phyloP scores from a whole-genome alignment of 371 early-diverging fungal species.

The Syncephalis fuscata region DNA sequence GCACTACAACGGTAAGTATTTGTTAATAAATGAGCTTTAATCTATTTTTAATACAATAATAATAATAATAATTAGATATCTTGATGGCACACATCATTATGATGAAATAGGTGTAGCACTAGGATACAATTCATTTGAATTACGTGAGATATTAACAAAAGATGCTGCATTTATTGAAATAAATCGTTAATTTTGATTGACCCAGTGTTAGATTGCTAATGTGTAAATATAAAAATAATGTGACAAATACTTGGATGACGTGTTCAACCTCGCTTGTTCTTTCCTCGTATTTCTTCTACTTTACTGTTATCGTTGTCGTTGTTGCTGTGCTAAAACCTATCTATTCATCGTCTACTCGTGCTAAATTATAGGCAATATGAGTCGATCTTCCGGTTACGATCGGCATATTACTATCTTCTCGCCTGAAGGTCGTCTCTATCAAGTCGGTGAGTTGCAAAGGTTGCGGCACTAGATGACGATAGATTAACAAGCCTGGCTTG shows the following conservation, averaged over 20 bases:
- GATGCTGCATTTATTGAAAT: slow-evolving; percentile 3
- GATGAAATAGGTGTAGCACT: slow-evolving; percentile 54
- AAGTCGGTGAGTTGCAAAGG: slow-evolving; percentile 92
- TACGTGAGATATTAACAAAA: slow-evolving; percentile 25
- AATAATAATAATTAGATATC: slow-evolving; percentile 11
- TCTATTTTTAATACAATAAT: slow-evolving; percentile 6
- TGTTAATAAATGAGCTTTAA: neutral
- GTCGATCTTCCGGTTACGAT: slow-evolving; percentile 82
- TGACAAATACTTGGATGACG: too few relatives aligned
- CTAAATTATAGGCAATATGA: slow-evolving; percentile 18
- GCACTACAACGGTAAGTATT: neutral
- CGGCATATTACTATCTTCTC: slow-evolving; percentile 98
- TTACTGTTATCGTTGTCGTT: too few relatives aligned
- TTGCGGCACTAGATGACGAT: too few relatives aligned
- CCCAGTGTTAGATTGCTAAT: too few relatives aligned
- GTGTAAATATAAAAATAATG: too few relatives aligned
- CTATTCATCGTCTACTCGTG: too few relatives aligned
- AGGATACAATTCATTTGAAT: slow-evolving; percentile 32
- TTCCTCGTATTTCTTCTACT: too few relatives aligned
- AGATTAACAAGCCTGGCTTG: too few relatives aligned
- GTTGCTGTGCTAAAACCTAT: too few relatives aligned
- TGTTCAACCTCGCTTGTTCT: too few relatives aligned
- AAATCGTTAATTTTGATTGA: too few relatives aligned
- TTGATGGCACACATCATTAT: slow-evolving; percentile 54
- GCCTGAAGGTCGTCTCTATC: slow-evolving; percentile 96